phyloP scores from a whole-genome alignment of 805 yeast species.

The Nematodospora valgi region DNA sequence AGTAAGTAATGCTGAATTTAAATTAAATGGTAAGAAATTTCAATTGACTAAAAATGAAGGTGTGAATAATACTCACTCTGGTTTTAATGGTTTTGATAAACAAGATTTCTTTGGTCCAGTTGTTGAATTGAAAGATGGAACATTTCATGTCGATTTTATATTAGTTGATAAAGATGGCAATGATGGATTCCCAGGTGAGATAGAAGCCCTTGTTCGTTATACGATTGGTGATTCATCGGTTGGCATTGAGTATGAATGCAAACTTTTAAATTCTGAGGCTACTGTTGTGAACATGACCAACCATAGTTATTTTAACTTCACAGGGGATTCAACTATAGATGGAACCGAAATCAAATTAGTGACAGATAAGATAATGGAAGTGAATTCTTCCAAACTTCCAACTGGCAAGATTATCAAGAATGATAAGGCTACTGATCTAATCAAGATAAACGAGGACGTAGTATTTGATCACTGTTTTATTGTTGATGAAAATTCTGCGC shows the following conservation, averaged over 20 bases:
- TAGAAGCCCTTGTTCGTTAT: slow-evolving; percentile 46
- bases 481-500: slow-evolving; percentile 27
- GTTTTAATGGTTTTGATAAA: slow-evolving; percentile 49
- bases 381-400: slow-evolving; percentile 37
- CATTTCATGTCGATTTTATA: slow-evolving; percentile 33
- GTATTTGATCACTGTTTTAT: slow-evolving; percentile 49
- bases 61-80: slow-evolving; percentile 47
- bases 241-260: slow-evolving; percentile 47
- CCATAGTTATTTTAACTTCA: slow-evolving; percentile 59
- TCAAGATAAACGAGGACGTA: slow-evolving; percentile 18
- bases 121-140: slow-evolving; percentile 31
- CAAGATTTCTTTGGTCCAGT: slow-evolving; percentile 53
- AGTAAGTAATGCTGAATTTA: slow-evolving; percentile 42
- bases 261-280: slow-evolving; percentile 29
- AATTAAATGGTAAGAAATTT: slow-evolving; percentile 38
- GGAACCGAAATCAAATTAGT: slow-evolving; percentile 31
- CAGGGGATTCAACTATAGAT: slow-evolving; percentile 22
- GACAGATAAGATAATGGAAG: slow-evolving; percentile 40
- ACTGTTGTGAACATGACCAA: slow-evolving; percentile 59
- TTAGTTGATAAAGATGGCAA: slow-evolving; percentile 44
- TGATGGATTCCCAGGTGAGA: slow-evolving; percentile 61
- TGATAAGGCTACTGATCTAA: slow-evolving; percentile 18
- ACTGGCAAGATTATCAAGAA: slow-evolving; percentile 42
- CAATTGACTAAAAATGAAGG: slow-evolving; percentile 41
- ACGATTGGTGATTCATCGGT: slow-evolving; percentile 38